Evolutionary conservation across 768 basidiomycete species (phyloP).

Genomic region (Mrakia hoshinonis): DNA sequence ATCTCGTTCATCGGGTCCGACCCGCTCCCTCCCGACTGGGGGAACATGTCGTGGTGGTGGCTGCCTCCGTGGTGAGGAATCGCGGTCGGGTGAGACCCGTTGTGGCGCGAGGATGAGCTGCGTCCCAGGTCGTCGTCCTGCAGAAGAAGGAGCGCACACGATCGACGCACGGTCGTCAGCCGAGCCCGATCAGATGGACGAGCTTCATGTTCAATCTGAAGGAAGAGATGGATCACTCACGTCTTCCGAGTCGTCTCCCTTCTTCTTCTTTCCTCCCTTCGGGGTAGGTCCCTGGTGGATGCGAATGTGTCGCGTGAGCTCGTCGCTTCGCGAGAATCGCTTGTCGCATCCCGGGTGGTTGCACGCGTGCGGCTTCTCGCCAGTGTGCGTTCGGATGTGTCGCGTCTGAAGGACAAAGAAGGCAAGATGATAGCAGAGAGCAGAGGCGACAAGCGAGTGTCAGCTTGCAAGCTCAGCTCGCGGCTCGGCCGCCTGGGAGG

Average conservation of each 20-base stretch:
- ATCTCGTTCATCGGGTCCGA: slow-evolving; percentile 39
- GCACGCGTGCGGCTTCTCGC: slow-evolving; percentile 94
- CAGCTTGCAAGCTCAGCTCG: slow-evolving; percentile 25
- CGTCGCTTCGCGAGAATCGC: slow-evolving; percentile 95
- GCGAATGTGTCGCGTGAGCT: slow-evolving; percentile 88
- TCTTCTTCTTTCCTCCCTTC: slow-evolving; percentile 37
- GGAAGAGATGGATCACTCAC: slow-evolving; percentile 45
- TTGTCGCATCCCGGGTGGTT: slow-evolving; percentile 92
- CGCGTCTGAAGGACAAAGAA: slow-evolving; percentile 58
- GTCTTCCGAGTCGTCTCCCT: slow-evolving; percentile 46
- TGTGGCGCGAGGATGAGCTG: slow-evolving; percentile 2
- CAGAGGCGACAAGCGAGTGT: slow-evolving; percentile 28
- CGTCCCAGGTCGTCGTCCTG: slow-evolving; percentile 9
- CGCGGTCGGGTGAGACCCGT: not conserved
- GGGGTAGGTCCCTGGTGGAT: slow-evolving; percentile 55
- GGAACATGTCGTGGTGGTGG: slow-evolving; percentile 22
- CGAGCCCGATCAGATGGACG: no score
- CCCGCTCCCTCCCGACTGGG: slow-evolving; percentile 27
- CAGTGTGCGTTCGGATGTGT: slow-evolving; percentile 95
- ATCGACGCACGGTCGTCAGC: not conserved
- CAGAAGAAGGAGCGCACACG: not conserved
- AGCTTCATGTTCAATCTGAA: not conserved
- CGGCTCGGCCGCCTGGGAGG: not conserved
- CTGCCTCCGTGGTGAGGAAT: slow-evolving; percentile 18
- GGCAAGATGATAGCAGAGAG: slow-evolving; percentile 8